Conservation (phyloP, 495 filamentous ascomycete species). For the Cetradonia linearis region DNA sequence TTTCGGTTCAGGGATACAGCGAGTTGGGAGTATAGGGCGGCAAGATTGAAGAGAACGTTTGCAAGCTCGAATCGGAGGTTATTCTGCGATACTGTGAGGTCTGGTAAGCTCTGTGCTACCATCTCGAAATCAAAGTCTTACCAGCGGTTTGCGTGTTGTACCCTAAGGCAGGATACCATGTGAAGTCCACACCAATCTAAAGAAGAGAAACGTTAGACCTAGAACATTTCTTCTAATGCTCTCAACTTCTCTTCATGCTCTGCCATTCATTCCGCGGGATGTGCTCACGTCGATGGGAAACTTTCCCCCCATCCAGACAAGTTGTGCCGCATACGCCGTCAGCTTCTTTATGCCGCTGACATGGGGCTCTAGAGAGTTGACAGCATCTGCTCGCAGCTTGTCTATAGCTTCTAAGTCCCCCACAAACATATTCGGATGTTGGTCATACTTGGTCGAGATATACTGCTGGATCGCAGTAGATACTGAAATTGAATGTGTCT, state of each 20-base stretch:
- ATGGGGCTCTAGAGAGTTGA: slow-evolving; percentile 83
- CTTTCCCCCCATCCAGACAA: slow-evolving; percentile 90
- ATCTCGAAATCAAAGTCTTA: slow-evolving; percentile 26
- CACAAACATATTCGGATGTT: slow-evolving; percentile 95
- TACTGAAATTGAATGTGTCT: slow-evolving; percentile 63
- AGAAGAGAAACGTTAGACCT: neutral
- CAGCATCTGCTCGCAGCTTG: slow-evolving; percentile 64
- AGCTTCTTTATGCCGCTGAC: slow-evolving; percentile 80
- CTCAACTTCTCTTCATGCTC: slow-evolving; percentile 3
- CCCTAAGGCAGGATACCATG: slow-evolving; percentile 88
- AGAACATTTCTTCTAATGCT: slow-evolving; percentile 1
- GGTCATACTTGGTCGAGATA: slow-evolving; percentile 97
- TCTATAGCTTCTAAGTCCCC: slow-evolving; percentile 84
- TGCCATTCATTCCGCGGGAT: neutral
- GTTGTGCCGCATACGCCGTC: slow-evolving; percentile 78
- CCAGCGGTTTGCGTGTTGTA: slow-evolving; percentile 71
- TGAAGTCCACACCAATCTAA: slow-evolving; percentile 88
- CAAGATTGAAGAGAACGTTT: slow-evolving; percentile 87
- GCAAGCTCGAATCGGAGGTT: slow-evolving; percentile 93
- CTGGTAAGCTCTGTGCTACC: slow-evolving; percentile 12
- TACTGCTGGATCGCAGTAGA: slow-evolving; percentile 83
- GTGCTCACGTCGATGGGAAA: slow-evolving; percentile 84
- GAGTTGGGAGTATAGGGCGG: slow-evolving; percentile 85
- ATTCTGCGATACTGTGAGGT: slow-evolving; percentile 58
- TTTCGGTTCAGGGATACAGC: slow-evolving; percentile 71